Conservation (phyloP, 768 basidiomycete genomes). For the Pisolithus microcarpus region DNA sequence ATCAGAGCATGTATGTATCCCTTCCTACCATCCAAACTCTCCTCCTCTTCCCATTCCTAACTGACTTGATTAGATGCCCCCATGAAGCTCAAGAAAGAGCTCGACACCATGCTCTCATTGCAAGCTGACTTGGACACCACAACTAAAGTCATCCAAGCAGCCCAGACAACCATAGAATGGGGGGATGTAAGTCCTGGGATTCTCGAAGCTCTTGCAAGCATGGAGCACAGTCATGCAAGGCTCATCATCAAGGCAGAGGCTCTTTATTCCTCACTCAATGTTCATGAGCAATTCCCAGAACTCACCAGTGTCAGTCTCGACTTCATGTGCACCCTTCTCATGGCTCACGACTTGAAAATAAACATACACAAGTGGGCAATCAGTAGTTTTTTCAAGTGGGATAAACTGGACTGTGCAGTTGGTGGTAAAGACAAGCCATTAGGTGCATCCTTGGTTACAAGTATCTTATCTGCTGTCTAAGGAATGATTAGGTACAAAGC, state of each 20-base stretch:
- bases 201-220: conserved; percentile 9
- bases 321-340: conserved; percentile 27
- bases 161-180: conserved; percentile 5
- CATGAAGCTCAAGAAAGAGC: conserved; percentile 19
- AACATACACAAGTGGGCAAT: conserved; percentile 28
- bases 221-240: conserved; percentile 14
- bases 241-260: conserved; percentile 22
- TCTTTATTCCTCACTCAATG: conserved; percentile 30
- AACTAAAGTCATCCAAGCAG: conserved; percentile 15
- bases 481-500: too few species aligned
- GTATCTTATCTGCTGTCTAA: too few species aligned
- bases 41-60: not conserved
- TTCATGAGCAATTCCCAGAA: conserved; percentile 27
- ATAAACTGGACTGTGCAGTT: conserved; percentile 27
- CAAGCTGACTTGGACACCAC: conserved; percentile 24
- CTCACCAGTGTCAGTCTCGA: conserved; percentile 23
- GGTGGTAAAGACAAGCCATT: conserved; percentile 22
- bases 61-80: conserved; percentile 26
- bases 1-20: not conserved
- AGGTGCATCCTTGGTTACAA: not conserved
- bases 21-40: not conserved
- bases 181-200: conserved; percentile 1
- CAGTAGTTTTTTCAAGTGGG: conserved; percentile 32
- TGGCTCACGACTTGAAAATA: conserved; percentile 34
- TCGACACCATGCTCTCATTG: conserved; percentile 25